Evolutionary conservation across 2,329 filamentous ascomycete species (phyloP).

Genomic region (Ophiosphaerella herpotricha): DNA sequence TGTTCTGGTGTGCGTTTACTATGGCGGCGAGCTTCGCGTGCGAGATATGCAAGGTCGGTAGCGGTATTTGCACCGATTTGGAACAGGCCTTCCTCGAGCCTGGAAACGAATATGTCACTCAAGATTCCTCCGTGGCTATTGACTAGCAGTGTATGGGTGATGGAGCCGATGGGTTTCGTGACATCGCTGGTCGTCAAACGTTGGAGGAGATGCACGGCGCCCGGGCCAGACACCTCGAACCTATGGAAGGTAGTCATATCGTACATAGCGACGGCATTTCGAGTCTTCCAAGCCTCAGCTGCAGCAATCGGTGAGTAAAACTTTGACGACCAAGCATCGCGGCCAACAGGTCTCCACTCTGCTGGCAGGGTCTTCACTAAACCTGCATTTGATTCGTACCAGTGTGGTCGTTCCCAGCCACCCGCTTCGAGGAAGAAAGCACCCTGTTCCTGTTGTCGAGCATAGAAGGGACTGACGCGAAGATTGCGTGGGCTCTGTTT

Average conservation of each 20-base stretch:
- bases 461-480: conserved; percentile 63
- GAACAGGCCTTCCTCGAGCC: conserved; percentile 56
- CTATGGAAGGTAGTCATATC: conserved; percentile 66
- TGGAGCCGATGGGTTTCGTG: conserved; percentile 52
- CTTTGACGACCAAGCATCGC: conserved; percentile 63
- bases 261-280: conserved; percentile 65
- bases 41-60: conserved; percentile 60
- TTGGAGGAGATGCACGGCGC: conserved; percentile 60
- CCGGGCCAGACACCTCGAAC: conserved; percentile 63
- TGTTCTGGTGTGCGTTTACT: conserved; percentile 46
- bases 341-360: conserved; percentile 59
- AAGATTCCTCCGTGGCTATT: conserved; percentile 59
- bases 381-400: conserved; percentile 62
- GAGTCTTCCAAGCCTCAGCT: conserved; percentile 68
- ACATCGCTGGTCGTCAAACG: conserved; percentile 59
- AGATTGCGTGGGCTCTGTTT: conserved; percentile 62
- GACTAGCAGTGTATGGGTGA: conserved; percentile 63
- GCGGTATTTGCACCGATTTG: conserved; percentile 63
- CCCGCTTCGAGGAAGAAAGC: conserved; percentile 64
- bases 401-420: conserved; percentile 67
- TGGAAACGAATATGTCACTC: conserved; percentile 62
- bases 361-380: conserved; percentile 58
- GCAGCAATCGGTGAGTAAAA: conserved; percentile 64
- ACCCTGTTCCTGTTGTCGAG: conserved; percentile 59
- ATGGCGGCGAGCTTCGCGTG: conserved; percentile 58